Evolutionary conservation across 805 yeast species (phyloP), one percentile per base, ranked within the genome.

Genomic region (Ogataea thermomethanolica): DNA sequence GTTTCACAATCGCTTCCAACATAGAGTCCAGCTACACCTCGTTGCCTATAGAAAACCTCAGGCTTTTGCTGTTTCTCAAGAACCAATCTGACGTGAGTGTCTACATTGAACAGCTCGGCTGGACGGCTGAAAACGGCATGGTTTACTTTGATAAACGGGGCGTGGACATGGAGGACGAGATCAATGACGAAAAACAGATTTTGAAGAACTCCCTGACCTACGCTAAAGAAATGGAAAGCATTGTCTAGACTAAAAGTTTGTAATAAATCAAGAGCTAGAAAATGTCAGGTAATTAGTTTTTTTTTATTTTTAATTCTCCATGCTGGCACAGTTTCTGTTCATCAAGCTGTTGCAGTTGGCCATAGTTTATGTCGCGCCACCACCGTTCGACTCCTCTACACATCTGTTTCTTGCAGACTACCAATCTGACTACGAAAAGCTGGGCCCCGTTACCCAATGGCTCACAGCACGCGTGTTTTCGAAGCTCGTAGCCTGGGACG

Each of bases 181-280:
- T 60, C 24, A 65, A 61, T 25, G 71, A 67, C 36, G 73, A 66
- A 42, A 69, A 73, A 45, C 59, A 64, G 29, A 65, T 82, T 30
- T 78, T 88, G 40, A 80, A 71, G 50, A 83, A 84, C 58, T 77
- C 90, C n/a, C 73, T 91, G 50, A 78, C 74, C 46, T 91, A 89
- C 57, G 97, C 97, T 9, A 83, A 81, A 47, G 93, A 88, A 64
- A 79, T 93, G 58, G 99, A 93, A 68, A 84, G 93, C 13, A 93
- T 91, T 62, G 81, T 91, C 36, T 90, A 74, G 26, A 17, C 10
- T 31, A 30, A 31, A 21, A 29, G 20, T 17, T 17, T 29, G 24
- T 24, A 29, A n/a, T n/a, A 26, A 31, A 20, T 17, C 24, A 22
- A 26, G 13, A 24, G 13, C 17, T 23, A 7, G 14, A 9, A 27